phyloP scores from a whole-genome alignment of 2,329 filamentous ascomycete genomes.

The Penicillium decumbens region DNA sequence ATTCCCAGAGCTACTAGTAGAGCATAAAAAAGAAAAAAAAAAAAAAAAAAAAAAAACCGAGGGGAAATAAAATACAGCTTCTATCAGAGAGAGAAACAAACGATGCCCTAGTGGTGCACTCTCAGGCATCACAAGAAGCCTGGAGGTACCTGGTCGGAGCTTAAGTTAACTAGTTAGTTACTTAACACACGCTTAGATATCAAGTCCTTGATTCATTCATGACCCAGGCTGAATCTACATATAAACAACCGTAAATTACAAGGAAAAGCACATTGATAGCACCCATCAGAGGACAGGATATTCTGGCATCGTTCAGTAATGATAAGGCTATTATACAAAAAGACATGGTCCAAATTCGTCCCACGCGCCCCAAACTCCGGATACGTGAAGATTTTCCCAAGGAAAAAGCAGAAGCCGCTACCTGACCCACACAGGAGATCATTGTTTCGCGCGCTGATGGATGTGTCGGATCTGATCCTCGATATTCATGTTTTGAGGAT shows the following conservation, averaged over 20 bases:
- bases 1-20: no score
- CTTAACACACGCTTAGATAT: no score
- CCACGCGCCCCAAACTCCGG: constrained; percentile 7
- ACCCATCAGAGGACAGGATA: neutral
- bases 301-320: neutral
- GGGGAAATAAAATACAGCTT: no score
- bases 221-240: no score
- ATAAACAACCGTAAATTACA: neutral
- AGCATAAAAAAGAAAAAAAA: no score
- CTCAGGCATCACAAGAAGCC: no score
- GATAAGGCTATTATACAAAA: constrained; percentile 10
- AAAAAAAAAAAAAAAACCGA: no score
- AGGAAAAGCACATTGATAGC: neutral
- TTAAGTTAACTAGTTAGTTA: no score
- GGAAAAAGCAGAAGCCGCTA: neutral
- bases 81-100: no score
- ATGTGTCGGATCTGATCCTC: constrained; percentile 77
- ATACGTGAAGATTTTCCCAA: neutral
- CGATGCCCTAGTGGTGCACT: no score
- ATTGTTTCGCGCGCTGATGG: constrained; percentile 52
- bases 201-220: no score
- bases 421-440: neutral
- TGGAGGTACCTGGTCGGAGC: no score
- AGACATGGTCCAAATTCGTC: constrained; percentile 6
- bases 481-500: constrained; percentile 59